Conservation (phyloP, 2,329 filamentous ascomycete genomes). For the Cyphellophora attinorum region DNA sequence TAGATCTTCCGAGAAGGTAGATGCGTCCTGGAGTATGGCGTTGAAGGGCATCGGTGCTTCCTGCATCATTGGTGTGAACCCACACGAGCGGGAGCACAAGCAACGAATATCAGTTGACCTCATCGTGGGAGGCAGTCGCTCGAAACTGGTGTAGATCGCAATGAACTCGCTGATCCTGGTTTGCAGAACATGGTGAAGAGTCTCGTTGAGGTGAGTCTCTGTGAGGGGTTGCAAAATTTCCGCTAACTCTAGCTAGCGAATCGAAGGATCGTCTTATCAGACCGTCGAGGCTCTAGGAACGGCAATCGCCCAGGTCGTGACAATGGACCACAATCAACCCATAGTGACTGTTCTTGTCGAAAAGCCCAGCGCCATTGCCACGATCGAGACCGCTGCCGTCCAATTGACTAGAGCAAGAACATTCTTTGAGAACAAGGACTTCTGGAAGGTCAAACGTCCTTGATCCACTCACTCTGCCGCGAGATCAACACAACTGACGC, state of each 20-base stretch:
- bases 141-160: constrained; percentile 1
- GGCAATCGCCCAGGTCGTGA: constrained; percentile 35
- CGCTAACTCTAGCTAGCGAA: constrained; percentile 22
- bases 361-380: constrained; percentile 41
- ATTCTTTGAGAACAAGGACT: constrained; percentile 30
- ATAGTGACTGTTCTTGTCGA: constrained; percentile 38
- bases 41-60: constrained; percentile 34
- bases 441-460: constrained; percentile 19
- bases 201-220: constrained; percentile 27
- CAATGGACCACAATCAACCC: constrained; percentile 34
- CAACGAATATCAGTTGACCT: constrained; percentile 36
- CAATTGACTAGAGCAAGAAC: constrained; percentile 36
- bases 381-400: constrained; percentile 39
- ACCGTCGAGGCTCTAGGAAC: constrained; percentile 43
- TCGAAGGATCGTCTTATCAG: constrained; percentile 39
- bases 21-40: constrained; percentile 16
- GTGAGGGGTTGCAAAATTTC: constrained; percentile 4
- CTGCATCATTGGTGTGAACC: constrained; percentile 43
- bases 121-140: constrained; percentile 12
- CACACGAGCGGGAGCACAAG: constrained; percentile 41
- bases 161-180: constrained; percentile 5
- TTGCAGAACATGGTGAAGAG: constrained; percentile 29
- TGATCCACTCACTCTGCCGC: constrained; percentile 3
- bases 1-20: constrained; percentile 9
- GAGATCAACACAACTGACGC: constrained; percentile 17